Evolutionary conservation across 2,329 filamentous ascomycete species (phyloP), one percentile per base, ranked within the genome.

Genomic region (Emergomyces africanus): DNA sequence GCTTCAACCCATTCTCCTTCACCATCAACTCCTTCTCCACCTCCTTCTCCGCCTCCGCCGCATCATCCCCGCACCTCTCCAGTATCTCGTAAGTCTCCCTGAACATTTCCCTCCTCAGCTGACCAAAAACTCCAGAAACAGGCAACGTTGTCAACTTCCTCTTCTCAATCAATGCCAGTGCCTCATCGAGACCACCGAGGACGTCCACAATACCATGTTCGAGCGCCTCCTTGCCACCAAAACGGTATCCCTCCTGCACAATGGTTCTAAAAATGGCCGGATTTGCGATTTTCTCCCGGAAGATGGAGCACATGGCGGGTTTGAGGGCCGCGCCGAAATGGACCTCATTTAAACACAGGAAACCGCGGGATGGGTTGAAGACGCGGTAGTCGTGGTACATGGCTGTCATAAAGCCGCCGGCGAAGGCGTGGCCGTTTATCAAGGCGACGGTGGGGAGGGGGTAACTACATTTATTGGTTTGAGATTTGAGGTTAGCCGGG

Each of bases 371-470:
- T 0, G 85, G 81, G 68, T 87, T 87, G 76, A 89, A 87, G 64
- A 94, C 79, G 33, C 89, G 83, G 75, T 94, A 94, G 74, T 92
- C 88, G 73, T 91, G 88, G 73, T 87, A 83, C 81, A 90, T 88
- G 60, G 87, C 83, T 10, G 87, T 77, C 85, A 94, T 91, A 61
- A 91, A 77, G n/a, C 87, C 89, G 51, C 83, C 89, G 5, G 89
- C 89, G 70, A 90, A 94, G 58, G 85, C 83, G 71, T 95, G 89
- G 25, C 89, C 89, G 66, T 89, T 90, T 58, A 92, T 68, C 9
- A 90, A 77, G n/a, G 88, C 85, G 55, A 94, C 73, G 2, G 88
- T 94, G 28, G 89, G 89, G 87, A 91, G 90, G 15, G 88, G 87
- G 68, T 84, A 92, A 57, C 77, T 81, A 56, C 42, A 23, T 54